Base-by-base conservation (phyloP, 495 filamentous ascomycete species). In the Penicillium lagena region DNA sequence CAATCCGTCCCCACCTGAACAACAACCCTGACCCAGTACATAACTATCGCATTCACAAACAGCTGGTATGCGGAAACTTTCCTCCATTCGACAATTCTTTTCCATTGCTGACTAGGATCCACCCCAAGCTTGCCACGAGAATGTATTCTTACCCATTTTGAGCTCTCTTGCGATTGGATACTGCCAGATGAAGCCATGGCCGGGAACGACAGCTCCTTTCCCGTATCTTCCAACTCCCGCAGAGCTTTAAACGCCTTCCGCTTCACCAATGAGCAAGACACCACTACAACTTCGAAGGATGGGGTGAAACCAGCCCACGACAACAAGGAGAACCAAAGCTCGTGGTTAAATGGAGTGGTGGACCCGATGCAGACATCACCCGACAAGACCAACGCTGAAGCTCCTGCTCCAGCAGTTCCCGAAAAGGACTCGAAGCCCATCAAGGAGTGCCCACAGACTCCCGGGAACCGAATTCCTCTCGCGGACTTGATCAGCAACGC, bases 401-500 rank as follows among this genome's bases (percentile, higher is more conserved):
- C 49, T 35, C 51, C 53, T 7, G 29, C 41, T 45, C 11, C 1
- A 7, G 12, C 45, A 28, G 39, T 14, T 37, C n/a, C 35, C 27
- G 12, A 36, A 12, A 56, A 62, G 37, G 64, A 67, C 22, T 29
- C 48, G 7, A 72, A 72, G 34, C 52, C 58, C 2, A 42, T 50
- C 33, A 73, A 70, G 40, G 64, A 81, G 61, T 72, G 75, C 47
- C 76, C 85, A 4, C 81, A 79, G 35, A 95, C 91, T 3, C 91
- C 91, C 0, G 79, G 81, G 12, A 79, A 80, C 28, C 76, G 85
- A 35, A 69, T 94, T 30, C 79, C 86, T 36, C 77, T 95, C 50
- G 81, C 83, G 29, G 89, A 95, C 47, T 70, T 97, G 14, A 84
- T 96, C 46, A 82, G 83, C 35, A 82, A 83, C 55, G 71, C 76